Evolutionary conservation across 2,329 filamentous ascomycete species (phyloP), one percentile per base, ranked within the genome.

Genomic region (Ophiostoma ulmi): DNA sequence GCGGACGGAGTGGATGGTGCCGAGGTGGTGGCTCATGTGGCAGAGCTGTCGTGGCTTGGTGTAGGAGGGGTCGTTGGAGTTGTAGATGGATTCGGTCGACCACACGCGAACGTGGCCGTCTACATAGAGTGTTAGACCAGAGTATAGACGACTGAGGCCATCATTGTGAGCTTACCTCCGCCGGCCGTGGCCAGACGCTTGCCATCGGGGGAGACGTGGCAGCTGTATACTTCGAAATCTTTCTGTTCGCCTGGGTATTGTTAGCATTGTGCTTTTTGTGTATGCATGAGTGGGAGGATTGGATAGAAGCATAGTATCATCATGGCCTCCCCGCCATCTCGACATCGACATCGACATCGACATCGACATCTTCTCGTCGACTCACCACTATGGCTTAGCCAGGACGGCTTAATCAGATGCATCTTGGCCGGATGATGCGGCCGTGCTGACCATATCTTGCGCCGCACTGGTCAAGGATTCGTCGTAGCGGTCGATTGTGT

Each of bases 161-260:
- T 13, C 20, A 39, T 39, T 2, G 52, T 41, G 41, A 36, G 31
- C 88, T 80, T 83, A 93, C 91, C 91, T 86, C 95, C 94, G 76
- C 94, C 95, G 73, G 94, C 95, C 26, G 95, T 98, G 67, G 94
- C 95, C 71, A 99, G 86, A 74, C 95, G 89, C 78, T 89, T 90
- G 75, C 94, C 95, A 82, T 99, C 95, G 17, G 95, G 92, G 38
- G 95, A 99, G 74, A 99, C 89, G 84, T 98, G 92, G 80, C 94
- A 98, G 82, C 93, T 97, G 83, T 98, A 99, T 75, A 98, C 94
- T 81, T 99, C 95, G 78, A 96, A 97, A 79, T 98, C 94, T 79
- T 97, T 98, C 80, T 97, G 92, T 83, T 99, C 95, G 79, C 94
- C 91, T 92, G 36, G 8, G 38, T 2, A 17, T 4, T 17, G 68